Evolutionary conservation across 2,329 filamentous ascomycete genomes (phyloP).

Genomic region (Aciculosporium take): DNA sequence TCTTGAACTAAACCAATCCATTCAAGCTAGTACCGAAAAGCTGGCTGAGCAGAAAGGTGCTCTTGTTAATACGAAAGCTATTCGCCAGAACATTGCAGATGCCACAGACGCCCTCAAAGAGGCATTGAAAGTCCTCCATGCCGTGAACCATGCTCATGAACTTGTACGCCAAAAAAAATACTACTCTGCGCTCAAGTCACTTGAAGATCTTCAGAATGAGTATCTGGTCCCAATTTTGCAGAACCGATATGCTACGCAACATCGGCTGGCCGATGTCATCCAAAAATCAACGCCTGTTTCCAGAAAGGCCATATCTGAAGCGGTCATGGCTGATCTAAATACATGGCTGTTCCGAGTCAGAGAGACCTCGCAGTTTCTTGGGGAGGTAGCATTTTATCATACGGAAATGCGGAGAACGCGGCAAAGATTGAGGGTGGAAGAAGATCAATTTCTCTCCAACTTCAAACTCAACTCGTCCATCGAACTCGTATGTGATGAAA

Average conservation of each 20-base stretch:
- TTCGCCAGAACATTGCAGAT: constrained; percentile 92
- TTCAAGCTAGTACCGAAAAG: constrained; percentile 88
- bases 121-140: constrained; percentile 79
- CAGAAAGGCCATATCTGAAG: constrained; percentile 84
- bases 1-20: constrained; percentile 80
- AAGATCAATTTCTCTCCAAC: constrained; percentile 57
- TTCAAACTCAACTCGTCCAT: constrained; percentile 94
- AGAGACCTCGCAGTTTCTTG: constrained; percentile 89
- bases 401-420: constrained; percentile 75
- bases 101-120: constrained; percentile 78
- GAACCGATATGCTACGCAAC: constrained; percentile 80
- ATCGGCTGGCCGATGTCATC: constrained; percentile 89
- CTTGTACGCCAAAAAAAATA: constrained; percentile 86
- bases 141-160: constrained; percentile 90
- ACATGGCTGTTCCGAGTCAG: constrained; percentile 92
- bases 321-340: constrained; percentile 92
- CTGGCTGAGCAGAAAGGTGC: constrained; percentile 89
- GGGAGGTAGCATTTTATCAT: constrained; percentile 93
- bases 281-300: constrained; percentile 90
- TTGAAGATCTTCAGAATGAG: constrained; percentile 93
- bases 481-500: constrained; percentile 88
- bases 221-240: constrained; percentile 61
- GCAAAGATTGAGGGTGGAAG: constrained; percentile 69
- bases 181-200: constrained; percentile 81
- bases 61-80: constrained; percentile 78